A percentile compares a stretch with the other conserved stretches of the same genome.
These are phyloP conservation scores for Paracamarosporium sp. DNA, from an alignment of 2,329 filamentous ascomycete genomes.

Conservation along the genomic window DNA sequence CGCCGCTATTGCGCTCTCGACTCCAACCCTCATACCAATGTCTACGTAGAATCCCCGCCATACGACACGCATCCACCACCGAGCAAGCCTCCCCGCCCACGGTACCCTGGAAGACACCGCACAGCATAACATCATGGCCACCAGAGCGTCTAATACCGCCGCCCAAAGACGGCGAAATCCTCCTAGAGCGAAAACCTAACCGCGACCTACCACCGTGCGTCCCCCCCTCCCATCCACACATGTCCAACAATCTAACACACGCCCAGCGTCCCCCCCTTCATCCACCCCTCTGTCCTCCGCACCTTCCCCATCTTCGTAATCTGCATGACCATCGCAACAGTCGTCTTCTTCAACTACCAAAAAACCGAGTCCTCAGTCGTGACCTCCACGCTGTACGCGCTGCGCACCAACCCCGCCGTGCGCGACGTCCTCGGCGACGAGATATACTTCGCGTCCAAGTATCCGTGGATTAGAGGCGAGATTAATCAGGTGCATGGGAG, in stretches of 20 bases:
- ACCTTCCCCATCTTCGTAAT: slow-evolving; percentile 82
- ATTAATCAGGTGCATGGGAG: slow-evolving; percentile 93
- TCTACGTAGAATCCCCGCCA: slow-evolving; percentile 25
- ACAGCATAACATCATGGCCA: slow-evolving; percentile 42
- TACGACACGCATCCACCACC: slow-evolving; percentile 32
- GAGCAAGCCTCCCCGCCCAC: slow-evolving; percentile 29
- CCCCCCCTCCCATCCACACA: neutral
- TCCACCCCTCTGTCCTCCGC: slow-evolving; percentile 48
- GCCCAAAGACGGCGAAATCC: slow-evolving; percentile 43
- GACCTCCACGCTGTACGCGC: slow-evolving; percentile 87
- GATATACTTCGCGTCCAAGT: slow-evolving; percentile 57
- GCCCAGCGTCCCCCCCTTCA: slow-evolving; percentile 41
- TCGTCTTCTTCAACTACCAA: slow-evolving; percentile 99
- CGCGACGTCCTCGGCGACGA: slow-evolving; percentile 80
- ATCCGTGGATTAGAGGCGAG: slow-evolving; percentile 63
- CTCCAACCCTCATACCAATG: slow-evolving; percentile 28
- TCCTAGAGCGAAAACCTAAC: slow-evolving; percentile 41
- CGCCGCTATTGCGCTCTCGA: slow-evolving; percentile 30
- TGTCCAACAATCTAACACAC: slow-evolving; percentile 1
- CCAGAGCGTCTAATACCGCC: slow-evolving; percentile 45
- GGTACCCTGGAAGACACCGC: slow-evolving; percentile 47
- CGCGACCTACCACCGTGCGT: slow-evolving; percentile 44
- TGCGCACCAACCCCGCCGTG: slow-evolving; percentile 79
- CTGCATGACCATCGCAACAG: slow-evolving; percentile 72
- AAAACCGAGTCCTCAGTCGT: slow-evolving; percentile 84